Evolutionary conservation across 2,329 filamentous ascomycete genomes (phyloP), one percentile per base, ranked within the genome.

Genomic region (Cercospora zeae-maydis): DNA sequence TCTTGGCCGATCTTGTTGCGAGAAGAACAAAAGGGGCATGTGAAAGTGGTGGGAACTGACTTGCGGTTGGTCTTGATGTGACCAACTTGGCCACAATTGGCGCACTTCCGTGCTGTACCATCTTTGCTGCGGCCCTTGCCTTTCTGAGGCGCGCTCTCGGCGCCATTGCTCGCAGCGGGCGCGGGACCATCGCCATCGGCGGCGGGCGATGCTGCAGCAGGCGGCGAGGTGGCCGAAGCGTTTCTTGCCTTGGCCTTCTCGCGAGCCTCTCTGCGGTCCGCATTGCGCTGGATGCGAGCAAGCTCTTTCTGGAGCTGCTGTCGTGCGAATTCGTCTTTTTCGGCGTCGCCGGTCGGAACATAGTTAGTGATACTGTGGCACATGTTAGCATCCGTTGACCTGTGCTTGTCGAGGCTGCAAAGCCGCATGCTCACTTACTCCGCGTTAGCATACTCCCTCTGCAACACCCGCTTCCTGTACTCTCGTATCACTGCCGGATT

Each of bases 31-130:
- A 57, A 51, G 55, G 62, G 59, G 36, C 62, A 64, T 47, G 47
- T 27, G 31, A 68, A 74, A 37, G 67, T 54, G 53, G 66, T 68
- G 45, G 27, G 49, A 70, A 78, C 83, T 79, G 85, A 95, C 92
- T 97, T 98, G 81, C 97, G 96, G 82, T 98, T 98, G 53, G 93
- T 98, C 79, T 97, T 97, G 82, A 99, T 99, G 74, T 99, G 95
- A 33, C 95, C 95, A 59, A 96, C 90, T 76, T 95, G 90, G 56
- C 95, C 95, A 79, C 95, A 99, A 77, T 97, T 98, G 69, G 95
- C 95, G 79, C 95, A 99, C 80, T 98, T 98, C 72, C 96, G 85
- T 61, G 84, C 82, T 10, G 86, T 88, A 49, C 80, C 82, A 34
- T 89, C 89, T 61, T 91, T 96, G 65, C 88, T 72, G 19, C 73